Conservation (phyloP, 495 filamentous ascomycete species). For the Stereocaulon alpinum region DNA sequence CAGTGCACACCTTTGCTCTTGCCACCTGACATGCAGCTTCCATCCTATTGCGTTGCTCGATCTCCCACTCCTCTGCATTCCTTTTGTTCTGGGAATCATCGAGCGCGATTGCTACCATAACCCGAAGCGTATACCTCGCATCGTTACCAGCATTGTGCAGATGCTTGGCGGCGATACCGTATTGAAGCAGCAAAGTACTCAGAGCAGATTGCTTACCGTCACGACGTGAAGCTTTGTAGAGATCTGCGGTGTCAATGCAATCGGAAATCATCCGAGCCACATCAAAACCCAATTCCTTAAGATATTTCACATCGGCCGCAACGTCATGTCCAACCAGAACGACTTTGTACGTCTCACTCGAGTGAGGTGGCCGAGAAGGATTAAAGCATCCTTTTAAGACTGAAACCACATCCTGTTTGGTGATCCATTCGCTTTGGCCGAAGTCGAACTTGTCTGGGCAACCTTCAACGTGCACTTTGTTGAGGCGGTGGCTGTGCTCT, state of each 20-base stretch:
- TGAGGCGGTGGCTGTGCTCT: conserved; percentile 54
- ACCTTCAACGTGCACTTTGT: conserved; percentile 52
- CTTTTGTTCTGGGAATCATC: conserved; percentile 10
- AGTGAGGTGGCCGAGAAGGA: conserved; percentile 29
- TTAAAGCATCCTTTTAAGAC: conserved; percentile 38
- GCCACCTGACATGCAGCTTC: background rate
- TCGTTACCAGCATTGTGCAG: conserved; percentile 58
- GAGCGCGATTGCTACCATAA: conserved; percentile 4
- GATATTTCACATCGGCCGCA: conserved; percentile 50
- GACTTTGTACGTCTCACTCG: conserved; percentile 38
- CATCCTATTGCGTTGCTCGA: conserved; percentile 7
- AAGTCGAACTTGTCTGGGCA: conserved; percentile 66
- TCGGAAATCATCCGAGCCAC: conserved; percentile 43
- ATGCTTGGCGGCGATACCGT: conserved; percentile 31
- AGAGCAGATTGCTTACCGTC: background rate
- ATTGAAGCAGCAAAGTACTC: conserved; percentile 31
- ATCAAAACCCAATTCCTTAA: conserved; percentile 48
- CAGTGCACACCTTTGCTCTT: conserved; percentile 1
- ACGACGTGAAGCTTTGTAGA: conserved; percentile 42
- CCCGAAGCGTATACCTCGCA: conserved; percentile 68
- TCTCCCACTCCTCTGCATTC: conserved; percentile 13
- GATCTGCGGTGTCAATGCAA: conserved; percentile 52
- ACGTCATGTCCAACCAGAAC: conserved; percentile 69
- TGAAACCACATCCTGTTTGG: conserved; percentile 25
- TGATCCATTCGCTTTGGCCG: conserved; percentile 43